A percentile compares a stretch with the other conserved stretches of the same genome.
phyloP scores from a whole-genome alignment of 192 early-diverging fungal genomes.

The Pilaira anomala region DNA sequence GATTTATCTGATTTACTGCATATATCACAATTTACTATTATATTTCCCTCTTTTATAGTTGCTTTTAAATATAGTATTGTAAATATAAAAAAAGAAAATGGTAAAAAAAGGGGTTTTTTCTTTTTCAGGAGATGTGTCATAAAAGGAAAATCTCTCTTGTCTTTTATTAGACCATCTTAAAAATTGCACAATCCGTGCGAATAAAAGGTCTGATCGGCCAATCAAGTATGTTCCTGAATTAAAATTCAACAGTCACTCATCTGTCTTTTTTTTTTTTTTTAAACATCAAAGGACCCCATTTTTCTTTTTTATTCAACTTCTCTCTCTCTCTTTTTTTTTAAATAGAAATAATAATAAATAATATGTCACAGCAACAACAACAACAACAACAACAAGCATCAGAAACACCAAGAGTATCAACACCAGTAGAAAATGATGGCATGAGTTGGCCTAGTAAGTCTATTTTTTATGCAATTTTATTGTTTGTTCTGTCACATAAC shows the following conservation, averaged over 20 bases:
- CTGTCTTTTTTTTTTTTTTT: neutral
- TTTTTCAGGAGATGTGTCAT: too few species aligned
- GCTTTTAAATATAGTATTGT: too few species aligned
- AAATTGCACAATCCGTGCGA: too few species aligned
- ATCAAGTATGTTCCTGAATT: neutral
- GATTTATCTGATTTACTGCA: too few species aligned
- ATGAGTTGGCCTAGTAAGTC: slow-evolving; percentile 84
- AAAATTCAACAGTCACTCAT: neutral
- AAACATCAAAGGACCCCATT: neutral
- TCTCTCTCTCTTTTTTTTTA: slow-evolving; percentile 11
- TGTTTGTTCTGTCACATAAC: neutral
- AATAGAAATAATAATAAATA: too few species aligned
- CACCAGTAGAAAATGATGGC: slow-evolving; percentile 66
- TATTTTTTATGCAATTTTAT: neutral
- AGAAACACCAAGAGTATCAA: slow-evolving; percentile 1
- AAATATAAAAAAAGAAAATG: too few species aligned
- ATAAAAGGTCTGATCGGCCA: neutral
- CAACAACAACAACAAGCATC: too few species aligned
- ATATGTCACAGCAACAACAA: slow-evolving; percentile 15
- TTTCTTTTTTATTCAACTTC: slow-evolving; percentile 9
- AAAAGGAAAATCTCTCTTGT: too few species aligned
- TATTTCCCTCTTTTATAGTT: too few species aligned
- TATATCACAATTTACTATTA: too few species aligned
- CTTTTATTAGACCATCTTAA: too few species aligned
- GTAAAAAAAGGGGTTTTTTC: too few species aligned